Percentiles rank a stretch among this genome's conserved stretches.
Conservation (phyloP, 2,329 filamentous ascomycete genomes). For the Mariannaea elegans region DNA sequence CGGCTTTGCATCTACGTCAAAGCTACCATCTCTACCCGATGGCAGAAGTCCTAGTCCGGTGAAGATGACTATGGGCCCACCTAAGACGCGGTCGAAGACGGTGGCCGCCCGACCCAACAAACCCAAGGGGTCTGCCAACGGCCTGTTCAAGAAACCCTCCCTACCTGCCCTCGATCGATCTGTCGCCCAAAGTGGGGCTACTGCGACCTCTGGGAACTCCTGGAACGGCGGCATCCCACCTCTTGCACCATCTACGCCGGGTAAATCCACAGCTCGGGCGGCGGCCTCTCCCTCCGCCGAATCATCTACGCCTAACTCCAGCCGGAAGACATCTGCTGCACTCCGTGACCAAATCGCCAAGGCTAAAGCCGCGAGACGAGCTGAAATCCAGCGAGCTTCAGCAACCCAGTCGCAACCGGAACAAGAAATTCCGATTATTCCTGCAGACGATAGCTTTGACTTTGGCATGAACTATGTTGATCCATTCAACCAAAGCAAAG, state of each 20-base stretch:
- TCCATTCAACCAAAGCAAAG: constrained; percentile 74
- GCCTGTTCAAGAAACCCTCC: constrained; percentile 65
- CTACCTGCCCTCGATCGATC: constrained; percentile 49
- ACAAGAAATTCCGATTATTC: constrained; percentile 50
- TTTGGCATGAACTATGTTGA: constrained; percentile 66
- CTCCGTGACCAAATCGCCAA: constrained; percentile 92
- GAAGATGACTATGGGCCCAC: constrained; percentile 43
- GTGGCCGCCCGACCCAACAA: constrained; percentile 56
- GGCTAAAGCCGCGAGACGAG: constrained; percentile 83
- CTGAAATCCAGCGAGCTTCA: constrained; percentile 51
- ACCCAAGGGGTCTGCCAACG: constrained; percentile 61
- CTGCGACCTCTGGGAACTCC: constrained; percentile 28
- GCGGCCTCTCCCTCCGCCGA: constrained; percentile 24
- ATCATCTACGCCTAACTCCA: constrained; percentile 36
- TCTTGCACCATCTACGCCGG: constrained; percentile 27
- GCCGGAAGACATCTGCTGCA: constrained; percentile 77
- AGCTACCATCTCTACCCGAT: constrained; percentile 38
- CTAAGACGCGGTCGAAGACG: constrained; percentile 58
- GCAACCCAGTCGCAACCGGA: constrained; percentile 19
- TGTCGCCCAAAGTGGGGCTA: constrained; percentile 25
- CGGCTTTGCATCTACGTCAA: constrained; percentile 35
- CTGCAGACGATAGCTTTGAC: constrained; percentile 53
- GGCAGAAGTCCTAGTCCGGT: constrained; percentile 51
- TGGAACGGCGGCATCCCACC: constrained; percentile 46
- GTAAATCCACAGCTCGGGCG: constrained; percentile 8